Evolutionary conservation across 352 stramenopile species (phyloP).

Genomic region (Phytophthora citrophthora): DNA sequence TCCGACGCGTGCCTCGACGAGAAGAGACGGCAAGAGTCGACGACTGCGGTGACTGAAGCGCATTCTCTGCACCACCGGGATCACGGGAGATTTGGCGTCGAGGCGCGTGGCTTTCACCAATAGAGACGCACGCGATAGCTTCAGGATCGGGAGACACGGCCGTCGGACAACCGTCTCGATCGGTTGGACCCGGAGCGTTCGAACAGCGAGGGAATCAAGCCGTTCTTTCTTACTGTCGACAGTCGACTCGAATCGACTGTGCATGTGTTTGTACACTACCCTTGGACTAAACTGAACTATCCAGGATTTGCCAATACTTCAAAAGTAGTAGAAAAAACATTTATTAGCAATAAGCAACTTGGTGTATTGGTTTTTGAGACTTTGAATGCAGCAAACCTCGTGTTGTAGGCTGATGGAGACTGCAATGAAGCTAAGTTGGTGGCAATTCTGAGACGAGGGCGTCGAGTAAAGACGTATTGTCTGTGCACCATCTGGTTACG

Average conservation of each 20-base stretch:
- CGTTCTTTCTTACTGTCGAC: background rate
- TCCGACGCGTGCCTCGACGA: constrained; percentile 4
- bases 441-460: constrained; percentile 12
- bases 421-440: background rate
- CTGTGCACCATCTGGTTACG: too few species aligned
- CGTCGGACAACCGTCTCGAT: constrained; percentile 8
- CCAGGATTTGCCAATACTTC: too few species aligned
- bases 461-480: background rate
- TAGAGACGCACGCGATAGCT: constrained; percentile 18
- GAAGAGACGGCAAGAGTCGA: constrained; percentile 1
- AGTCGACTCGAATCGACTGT: background rate
- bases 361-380: too few species aligned
- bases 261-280: too few species aligned
- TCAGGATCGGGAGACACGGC: constrained; percentile 19
- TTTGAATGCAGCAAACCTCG: too few species aligned
- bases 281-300: too few species aligned
- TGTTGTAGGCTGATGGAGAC: too few species aligned
- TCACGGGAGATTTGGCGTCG: constrained; percentile 21
- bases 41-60: background rate
- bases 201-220: constrained; percentile 10
- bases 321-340: too few species aligned
- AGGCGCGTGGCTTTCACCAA: constrained; percentile 35
- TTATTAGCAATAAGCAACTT: too few species aligned
- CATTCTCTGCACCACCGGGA: constrained; percentile 15
- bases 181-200: constrained; percentile 3